These are phyloP conservation scores for Quercus cerris DNA, from an alignment of 306 rosid genomes.

Conservation along the genomic window DNA sequence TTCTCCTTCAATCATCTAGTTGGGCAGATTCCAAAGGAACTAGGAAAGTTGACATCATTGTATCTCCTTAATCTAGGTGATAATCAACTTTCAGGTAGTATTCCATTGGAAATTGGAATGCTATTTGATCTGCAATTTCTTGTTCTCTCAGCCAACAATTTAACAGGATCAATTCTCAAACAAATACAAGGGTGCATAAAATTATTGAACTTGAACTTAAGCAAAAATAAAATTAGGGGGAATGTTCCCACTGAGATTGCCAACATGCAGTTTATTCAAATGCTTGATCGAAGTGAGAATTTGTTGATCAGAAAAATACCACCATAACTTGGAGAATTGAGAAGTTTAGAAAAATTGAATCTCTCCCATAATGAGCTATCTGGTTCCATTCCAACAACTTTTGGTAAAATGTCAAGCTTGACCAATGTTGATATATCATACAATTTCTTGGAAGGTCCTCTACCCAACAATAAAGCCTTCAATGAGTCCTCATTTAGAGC, in stretches of 20 bases:
- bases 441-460: background rate
- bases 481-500: too few species aligned
- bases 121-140: too few species aligned
- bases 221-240: too few species aligned
- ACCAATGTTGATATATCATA: conserved; percentile 28
- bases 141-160: too few species aligned
- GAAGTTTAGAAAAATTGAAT: conserved; percentile 27
- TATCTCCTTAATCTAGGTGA: background rate
- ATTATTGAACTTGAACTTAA: too few species aligned
- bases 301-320: conserved; percentile 24
- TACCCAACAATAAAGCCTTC: too few species aligned
- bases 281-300: conserved; percentile 41
- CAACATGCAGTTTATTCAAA: conserved; percentile 11
- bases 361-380: conserved; percentile 39
- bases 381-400: conserved; percentile 37
- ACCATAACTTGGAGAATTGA: conserved; percentile 24
- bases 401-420: conserved; percentile 19
- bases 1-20: conserved; percentile 31
- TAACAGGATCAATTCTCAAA: too few species aligned
- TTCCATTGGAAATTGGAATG: too few species aligned
- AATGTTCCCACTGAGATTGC: background rate
- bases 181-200: too few species aligned
- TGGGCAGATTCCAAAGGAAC: conserved; percentile 35
- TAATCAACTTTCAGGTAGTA: too few species aligned
- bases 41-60: background rate